Percentiles rank a stretch among this genome's conserved stretches.
phyloP scores from a whole-genome alignment of 805 yeast species.

The Saccharomyces jurei region DNA sequence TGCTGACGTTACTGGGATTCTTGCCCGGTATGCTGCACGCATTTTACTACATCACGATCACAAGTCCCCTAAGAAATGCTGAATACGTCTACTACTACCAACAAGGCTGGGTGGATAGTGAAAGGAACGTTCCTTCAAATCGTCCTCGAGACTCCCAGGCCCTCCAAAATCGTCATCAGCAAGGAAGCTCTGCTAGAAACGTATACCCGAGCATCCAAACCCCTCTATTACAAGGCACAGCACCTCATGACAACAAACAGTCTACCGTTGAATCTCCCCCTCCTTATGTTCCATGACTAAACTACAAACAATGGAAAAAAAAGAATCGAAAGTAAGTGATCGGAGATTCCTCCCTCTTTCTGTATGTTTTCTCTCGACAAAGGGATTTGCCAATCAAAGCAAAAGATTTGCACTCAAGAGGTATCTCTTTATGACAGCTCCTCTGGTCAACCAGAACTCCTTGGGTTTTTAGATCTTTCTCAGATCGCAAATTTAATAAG shows the following conservation, averaged over 20 bases:
- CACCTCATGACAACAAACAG: neutral
- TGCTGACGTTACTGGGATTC: constrained; percentile 65
- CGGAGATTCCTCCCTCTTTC: neutral
- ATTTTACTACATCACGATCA: constrained; percentile 37
- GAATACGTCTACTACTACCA: constrained; percentile 24
- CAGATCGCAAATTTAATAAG: neutral
- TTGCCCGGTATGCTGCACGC: constrained; percentile 70
- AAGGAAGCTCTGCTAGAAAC: neutral
- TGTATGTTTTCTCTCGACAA: neutral
- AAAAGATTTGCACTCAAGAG: neutral
- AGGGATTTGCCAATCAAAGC: neutral
- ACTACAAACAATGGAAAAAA: neutral
- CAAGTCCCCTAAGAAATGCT: constrained; percentile 24
- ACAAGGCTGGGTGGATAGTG: constrained; percentile 28
- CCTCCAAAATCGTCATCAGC: neutral
- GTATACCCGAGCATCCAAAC: neutral
- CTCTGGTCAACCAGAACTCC: neutral
- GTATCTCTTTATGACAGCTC: neutral
- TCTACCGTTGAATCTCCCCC: neutral
- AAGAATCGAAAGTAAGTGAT: neutral
- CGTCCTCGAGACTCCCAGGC: neutral
- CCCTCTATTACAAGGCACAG: neutral
- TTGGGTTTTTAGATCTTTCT: neutral
- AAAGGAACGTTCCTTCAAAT: constrained; percentile 9
- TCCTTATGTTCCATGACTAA: neutral